Evolutionary conservation across 805 yeast species (phyloP), one percentile per base, ranked within the genome.

Genomic region (Metschnikowia shivogae): DNA sequence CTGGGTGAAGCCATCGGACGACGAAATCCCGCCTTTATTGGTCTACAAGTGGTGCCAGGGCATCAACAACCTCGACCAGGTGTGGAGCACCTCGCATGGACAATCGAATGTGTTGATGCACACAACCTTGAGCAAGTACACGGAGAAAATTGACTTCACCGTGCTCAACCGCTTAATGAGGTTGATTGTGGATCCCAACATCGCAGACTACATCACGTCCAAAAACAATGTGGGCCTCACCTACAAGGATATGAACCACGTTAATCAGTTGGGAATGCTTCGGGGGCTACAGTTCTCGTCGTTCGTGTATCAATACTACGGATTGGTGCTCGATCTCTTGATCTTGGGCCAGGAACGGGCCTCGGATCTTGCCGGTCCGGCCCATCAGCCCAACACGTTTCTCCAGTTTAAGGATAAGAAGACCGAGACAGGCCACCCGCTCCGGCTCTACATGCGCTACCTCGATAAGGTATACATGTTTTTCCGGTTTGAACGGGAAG

Each of bases 1-100:
- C 60, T 93, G 99, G 99, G 76, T 93, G 33, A 93, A 93, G 60
- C 99, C 99, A 7, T 81, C 86, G 54, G 99, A 93, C 57, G 77
- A 86, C 26, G 99, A 93, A 63, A 84, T 93, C 19, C 95, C 98
- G 0, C 99, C 97, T 0, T 64, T 90, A 28, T 70, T 92, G 49
- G 95, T 86, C 1, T 89, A 92, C 66, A 92, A 90, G 60, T 93
- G 97, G 96, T 82, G 89, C 56, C 95, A 87, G 57, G 96, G 96
- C 11, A 74, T 93, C 38, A 92, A 89, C 61, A 88, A 89, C 53
- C 63, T 89, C 43, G 67, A 78, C 9, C 70, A 80, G 30, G 84
- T 92, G 1, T 93, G 99, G 99, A 81, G 83, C 41, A 77, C 83
- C 1, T 61, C 74, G 0, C 70, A 79, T 28, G 97, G 95, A 1